These are phyloP conservation scores for Volvox africanus DNA, from an alignment of 139 green algal genomes.

Conservation along the genomic window DNA sequence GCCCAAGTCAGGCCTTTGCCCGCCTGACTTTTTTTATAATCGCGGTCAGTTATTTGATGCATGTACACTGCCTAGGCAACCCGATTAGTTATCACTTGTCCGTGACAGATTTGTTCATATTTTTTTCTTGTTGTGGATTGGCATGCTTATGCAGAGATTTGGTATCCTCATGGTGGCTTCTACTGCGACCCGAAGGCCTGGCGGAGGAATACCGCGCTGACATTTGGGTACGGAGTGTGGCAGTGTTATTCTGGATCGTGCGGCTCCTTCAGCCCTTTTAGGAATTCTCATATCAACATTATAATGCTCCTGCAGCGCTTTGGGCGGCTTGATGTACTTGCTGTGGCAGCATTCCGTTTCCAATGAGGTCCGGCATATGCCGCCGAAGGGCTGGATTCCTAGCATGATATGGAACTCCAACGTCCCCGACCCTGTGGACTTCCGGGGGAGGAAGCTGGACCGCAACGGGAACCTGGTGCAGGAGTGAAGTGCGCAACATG, in stretches of 20 bases:
- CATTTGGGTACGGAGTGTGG: slow-evolving; percentile 46
- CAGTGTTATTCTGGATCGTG: no score
- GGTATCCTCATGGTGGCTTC: slow-evolving; percentile 65
- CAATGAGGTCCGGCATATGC: slow-evolving; percentile 60
- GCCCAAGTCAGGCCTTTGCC: slow-evolving; percentile 50
- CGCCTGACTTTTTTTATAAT: slow-evolving; percentile 59
- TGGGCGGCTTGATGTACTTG: slow-evolving; percentile 50
- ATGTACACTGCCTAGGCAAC: neutral
- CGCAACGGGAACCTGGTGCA: slow-evolving; percentile 27
- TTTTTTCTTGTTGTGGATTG: neutral
- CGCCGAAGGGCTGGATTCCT: slow-evolving; percentile 69
- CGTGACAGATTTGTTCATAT: neutral
- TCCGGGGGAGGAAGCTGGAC: slow-evolving; percentile 58
- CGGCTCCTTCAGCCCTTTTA: no score
- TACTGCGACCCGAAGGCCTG: slow-evolving; percentile 65
- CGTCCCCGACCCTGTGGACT: slow-evolving; percentile 59
- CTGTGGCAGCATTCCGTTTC: slow-evolving; percentile 49
- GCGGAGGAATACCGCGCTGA: slow-evolving; percentile 46
- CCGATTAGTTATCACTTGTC: neutral
- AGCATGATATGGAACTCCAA: slow-evolving; percentile 63
- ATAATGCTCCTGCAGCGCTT: slow-evolving; percentile 17
- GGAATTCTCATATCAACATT: no score
- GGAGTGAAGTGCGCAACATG: neutral
- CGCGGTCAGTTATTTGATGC: slow-evolving; percentile 27
- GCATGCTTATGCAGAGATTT: slow-evolving; percentile 53